Base-by-base conservation (phyloP, 345 rosid species). In the Sisymbrium altissimum region DNA sequence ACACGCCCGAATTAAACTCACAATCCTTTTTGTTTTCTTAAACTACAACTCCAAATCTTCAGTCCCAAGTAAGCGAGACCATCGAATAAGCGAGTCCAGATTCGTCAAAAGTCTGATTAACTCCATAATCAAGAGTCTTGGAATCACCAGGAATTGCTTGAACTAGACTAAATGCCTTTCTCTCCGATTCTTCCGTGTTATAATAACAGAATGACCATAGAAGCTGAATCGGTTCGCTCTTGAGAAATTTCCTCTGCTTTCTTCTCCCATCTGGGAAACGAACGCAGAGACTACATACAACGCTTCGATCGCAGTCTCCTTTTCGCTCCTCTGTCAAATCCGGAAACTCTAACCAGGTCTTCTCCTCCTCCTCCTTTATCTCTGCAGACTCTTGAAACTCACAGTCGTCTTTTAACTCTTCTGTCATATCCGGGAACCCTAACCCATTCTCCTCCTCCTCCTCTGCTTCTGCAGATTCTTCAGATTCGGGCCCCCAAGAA, bases 221-320 rank as follows among this genome's bases (percentile, higher is more conserved):
- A 68, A 91, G 83, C 87, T 86, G 95, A 61, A 89, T 61, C 0
- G 89, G 89, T 69, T 94, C 97, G 59, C 79, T 78, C 36, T 81
- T 84, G 15, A 88, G 78, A 77, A 94, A 94, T 66, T 67, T 87
- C 66, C 98, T 83, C 78, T 88, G 93, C 44, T 78, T 77, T 79
- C 93, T 91, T 49, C 81, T 89, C 40, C 97, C 98, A 78, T 88
- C 91, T 29, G 97, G 97, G 64, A 91, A 87, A 19, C 98, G 92
- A 53, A 94, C 76, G 62, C 96, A 93, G 25, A 94, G 83, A 81
- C 86, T 81, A 70, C 98, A 91, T 50, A 91, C 73, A 40, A 86
- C 69, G 65, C 77, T 86, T 72, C 82, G 82, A 66, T 94, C 93
- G 1, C 66, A 48, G 11, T 48, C 53, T 33, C 79, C 84, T 3